Evolutionary conservation across 768 basidiomycete genomes (phyloP), one percentile per base, ranked within the genome.

Genomic region (Mycena vulgaris): DNA sequence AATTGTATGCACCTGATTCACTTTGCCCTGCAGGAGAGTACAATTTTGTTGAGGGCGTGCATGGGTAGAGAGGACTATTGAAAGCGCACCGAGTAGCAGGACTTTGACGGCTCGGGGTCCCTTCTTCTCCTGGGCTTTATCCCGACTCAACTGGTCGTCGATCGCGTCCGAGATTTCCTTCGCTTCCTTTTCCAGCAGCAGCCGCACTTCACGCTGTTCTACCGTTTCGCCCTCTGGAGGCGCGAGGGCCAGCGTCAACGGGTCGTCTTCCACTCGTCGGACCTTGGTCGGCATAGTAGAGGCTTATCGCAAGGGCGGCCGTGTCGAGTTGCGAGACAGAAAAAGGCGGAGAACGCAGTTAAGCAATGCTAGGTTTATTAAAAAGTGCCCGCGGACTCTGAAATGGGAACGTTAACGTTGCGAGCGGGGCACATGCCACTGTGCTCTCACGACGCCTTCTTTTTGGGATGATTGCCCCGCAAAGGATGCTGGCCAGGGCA

Each of bases 111-210:
- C 82, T 66, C 81, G 87, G 0, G 86, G 80, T 10, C 74, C 82
- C 74, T 80, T 89, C 77, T 80, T 86, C 63, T 87, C 87, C 4
- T 84, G 83, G 27, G 77, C 77, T 49, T 84, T 83, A 78, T 88
- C 85, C 30, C 77, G 84, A 72, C 88, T 87, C 62, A 92, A 75
- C 70, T 89, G 86, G 37, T 89, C 88, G 75, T 92, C 91, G 73
- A 92, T 92, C n/a, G 78, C 80, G 73, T 91, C 89, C 0, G 90
- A 92, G 40, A 88, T 74, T 10, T 81, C 81, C 76, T 87, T 89
- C 10, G 88, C 90, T 63, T 84, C 83, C 37, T 77, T 82, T 69
- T 92, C 91, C 19, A 79, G 78, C 5, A 78, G 74, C n/a, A 89
- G 66, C 16, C 91, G 84, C 0, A 72, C 77, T 31, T 85, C 81